Evolutionary conservation across 495 filamentous ascomycete genomes (phyloP).

Genomic region (Trichoderma gamsii): DNA sequence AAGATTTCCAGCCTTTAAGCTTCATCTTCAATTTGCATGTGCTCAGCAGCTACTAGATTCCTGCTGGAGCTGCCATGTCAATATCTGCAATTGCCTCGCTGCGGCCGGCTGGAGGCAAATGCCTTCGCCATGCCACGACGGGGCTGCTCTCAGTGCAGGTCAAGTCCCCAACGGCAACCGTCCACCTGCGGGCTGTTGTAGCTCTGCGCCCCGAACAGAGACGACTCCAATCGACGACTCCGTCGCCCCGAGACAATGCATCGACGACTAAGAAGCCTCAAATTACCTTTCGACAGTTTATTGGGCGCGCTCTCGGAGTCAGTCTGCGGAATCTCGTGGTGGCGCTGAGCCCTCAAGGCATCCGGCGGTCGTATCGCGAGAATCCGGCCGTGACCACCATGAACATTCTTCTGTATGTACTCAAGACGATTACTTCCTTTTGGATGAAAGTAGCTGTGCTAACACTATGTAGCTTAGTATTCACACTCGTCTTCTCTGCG

Average conservation of each 20-base stretch:
- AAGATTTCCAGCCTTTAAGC: not conserved
- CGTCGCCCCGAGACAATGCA: not conserved
- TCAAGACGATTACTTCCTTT: not conserved
- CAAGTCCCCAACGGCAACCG: slow-evolving; percentile 4
- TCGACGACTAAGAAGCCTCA: slow-evolving; percentile 14
- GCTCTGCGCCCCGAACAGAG: slow-evolving; percentile 13
- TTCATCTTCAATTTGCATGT: not conserved
- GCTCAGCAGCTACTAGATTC: not conserved
- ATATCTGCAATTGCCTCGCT: slow-evolving; percentile 12
- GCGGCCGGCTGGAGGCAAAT: not conserved
- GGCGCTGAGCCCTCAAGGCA: slow-evolving; percentile 29
- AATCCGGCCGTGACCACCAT: slow-evolving; percentile 29
- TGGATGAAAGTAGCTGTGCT: not conserved
- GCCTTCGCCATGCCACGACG: not conserved
- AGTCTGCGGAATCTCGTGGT: slow-evolving; percentile 29
- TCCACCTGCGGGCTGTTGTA: slow-evolving; percentile 12
- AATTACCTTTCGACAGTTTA: slow-evolving; percentile 15
- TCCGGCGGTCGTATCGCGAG: slow-evolving; percentile 30
- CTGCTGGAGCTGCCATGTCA: not conserved
- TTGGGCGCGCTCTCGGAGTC: slow-evolving; percentile 21
- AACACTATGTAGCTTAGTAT: slow-evolving; percentile 28
- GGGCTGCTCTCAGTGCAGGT: slow-evolving; percentile 12
- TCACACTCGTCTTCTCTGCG: slow-evolving; percentile 46
- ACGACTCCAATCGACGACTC: slow-evolving; percentile 5
- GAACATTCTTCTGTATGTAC: slow-evolving; percentile 17